Conservation (phyloP, 805 yeast species). For the Candida krabiensis region DNA sequence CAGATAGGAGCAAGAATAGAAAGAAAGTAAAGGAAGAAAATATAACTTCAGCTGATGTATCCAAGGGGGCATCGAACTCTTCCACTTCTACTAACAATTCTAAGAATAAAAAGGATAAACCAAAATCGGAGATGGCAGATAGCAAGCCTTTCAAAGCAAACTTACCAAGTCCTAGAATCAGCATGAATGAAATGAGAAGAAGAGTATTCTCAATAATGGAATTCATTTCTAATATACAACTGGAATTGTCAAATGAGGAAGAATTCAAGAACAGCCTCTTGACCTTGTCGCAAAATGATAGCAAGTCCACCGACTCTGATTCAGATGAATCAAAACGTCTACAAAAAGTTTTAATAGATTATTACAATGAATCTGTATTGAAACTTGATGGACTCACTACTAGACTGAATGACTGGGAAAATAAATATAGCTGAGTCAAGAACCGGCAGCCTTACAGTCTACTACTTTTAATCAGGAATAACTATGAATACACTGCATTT, state of each 20-base stretch:
- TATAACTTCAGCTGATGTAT: too few species aligned
- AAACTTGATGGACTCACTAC: conserved; percentile 74
- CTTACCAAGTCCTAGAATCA: conserved; percentile 71
- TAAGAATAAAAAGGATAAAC: conserved; percentile 20
- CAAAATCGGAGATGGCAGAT: conserved; percentile 42
- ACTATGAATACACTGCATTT: too few species aligned
- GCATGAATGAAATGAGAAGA: conserved; percentile 80
- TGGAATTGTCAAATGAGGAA: conserved; percentile 77
- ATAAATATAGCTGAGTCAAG: conserved; percentile 55
- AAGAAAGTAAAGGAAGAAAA: conserved; percentile 16
- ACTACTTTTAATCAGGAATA: too few species aligned
- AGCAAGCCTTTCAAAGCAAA: conserved; percentile 82
- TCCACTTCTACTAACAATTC: conserved; percentile 2
- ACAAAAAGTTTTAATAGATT: conserved; percentile 44
- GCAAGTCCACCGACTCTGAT: conserved; percentile 16
- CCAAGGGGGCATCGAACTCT: neutral
- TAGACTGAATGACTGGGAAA: conserved; percentile 76
- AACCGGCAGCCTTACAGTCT: too few species aligned
- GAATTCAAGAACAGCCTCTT: conserved; percentile 43
- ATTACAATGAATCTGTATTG: conserved; percentile 58
- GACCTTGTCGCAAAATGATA: conserved; percentile 34
- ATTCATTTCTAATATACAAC: conserved; percentile 83
- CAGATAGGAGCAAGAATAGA: conserved; percentile 17
- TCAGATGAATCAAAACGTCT: conserved; percentile 27
- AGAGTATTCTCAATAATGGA: conserved; percentile 89